Evolutionary conservation across 768 basidiomycete species (phyloP), one percentile per base, ranked within the genome.

Genomic region (Trametes elegans): DNA sequence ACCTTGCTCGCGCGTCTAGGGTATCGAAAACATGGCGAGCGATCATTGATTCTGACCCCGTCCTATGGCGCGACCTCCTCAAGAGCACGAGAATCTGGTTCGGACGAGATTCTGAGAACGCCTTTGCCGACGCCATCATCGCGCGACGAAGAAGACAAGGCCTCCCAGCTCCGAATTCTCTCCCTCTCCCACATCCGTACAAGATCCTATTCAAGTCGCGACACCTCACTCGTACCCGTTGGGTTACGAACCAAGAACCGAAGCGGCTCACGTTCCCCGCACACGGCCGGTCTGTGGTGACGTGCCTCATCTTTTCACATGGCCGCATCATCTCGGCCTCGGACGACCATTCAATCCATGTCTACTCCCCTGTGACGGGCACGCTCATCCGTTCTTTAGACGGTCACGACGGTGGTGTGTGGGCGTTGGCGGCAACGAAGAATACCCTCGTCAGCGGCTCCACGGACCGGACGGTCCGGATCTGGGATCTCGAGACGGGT

Each of bases 301-400:
- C 96, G 36, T 97, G 94, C 69, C 83, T 98, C 41, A 82, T 98
- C 63, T 92, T 99, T 74, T 97, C 96, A 45, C 84, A 85, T 57
- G 90, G 90, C 27, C 92, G 95, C 57, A 93, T 99, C 72, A 93
- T 99, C 65, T 94, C 92, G 10, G 95, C 96, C 10, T 96, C 93
- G 0, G 96, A 99, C 70, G 95, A 98, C 71, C 93, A 98, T 64
- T 90, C 93, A 3, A 97, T 98, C 65, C 91, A 95, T 66, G 85
- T 99, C 41, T 98, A 96, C 69, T 88, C 87, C 21, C 94, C 92
- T n/a, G 69, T 79, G 24, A 90, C 87, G 0, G 96, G 96, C 11
- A 78, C 82, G 32, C 79, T 90, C 19, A 70, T 87, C 5, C 83
- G 81, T 36, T 81, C 86, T 1, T 78, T 98, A 38, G 80, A 89